Evolutionary conservation across 805 yeast genomes (phyloP), one percentile per base, ranked within the genome.

Genomic region (Spathaspora boniae): DNA sequence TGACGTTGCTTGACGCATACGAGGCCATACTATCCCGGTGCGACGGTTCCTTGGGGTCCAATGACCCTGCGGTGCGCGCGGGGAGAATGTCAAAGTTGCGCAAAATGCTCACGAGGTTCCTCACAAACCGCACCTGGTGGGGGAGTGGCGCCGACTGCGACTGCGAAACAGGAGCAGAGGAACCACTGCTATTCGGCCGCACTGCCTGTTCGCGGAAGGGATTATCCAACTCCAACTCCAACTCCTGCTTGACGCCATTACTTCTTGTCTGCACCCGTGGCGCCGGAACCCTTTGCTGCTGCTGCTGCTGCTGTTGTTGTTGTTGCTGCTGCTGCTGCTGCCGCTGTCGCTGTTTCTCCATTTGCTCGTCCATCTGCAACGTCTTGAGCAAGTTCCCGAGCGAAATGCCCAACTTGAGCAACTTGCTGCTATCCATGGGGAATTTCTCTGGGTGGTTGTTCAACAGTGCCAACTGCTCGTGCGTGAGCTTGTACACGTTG

Each of bases 81-180:
- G 11, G 34, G 17, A 70, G 71, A 15, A 67, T 56, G 37, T 67
- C 72, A 38, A 65, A 67, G 46, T 56, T 67, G 43, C 65, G 65
- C 34, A 67, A 47, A 6, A 67, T 48, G 16, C 42, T 45, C 22
- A 52, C 43, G 26, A 66, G 46, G 47, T 63, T 63, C 34, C 47
- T 55, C 16, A 59, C 50, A 38, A 67, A 65, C 36, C 56, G 56
- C 29, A 58, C 42, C 38, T 65, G 65, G 41, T 60, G 51, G 2
- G 47, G 34, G 8, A 62, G 63, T 16, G 16, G 11, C n/a, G 11
- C 9, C 8, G 8, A 11, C 17, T 9, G 12, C 17, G 32, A 3
- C 9, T 16, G 29, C 11, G 11, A 8, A 26, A 16, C 11, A 9
- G 11, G 8, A 8, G 29, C 9, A n/a, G 29, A 12, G 9, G 45